A percentile compares a stretch with the other conserved stretches of the same genome.
Conservation (phyloP, 805 yeast genomes). For the Clavispora carvajalis region DNA sequence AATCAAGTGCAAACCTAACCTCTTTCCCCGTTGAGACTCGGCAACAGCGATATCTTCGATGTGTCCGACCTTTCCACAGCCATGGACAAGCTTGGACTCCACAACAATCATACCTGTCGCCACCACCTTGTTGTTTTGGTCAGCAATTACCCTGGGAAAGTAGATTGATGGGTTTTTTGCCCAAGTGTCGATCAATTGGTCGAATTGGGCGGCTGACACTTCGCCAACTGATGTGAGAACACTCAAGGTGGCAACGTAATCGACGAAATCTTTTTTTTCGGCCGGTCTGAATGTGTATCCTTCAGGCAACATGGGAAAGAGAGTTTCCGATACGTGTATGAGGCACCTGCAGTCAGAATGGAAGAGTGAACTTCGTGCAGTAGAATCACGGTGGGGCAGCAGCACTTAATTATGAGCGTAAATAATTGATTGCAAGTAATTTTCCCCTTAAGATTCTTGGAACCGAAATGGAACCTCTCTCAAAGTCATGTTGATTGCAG, state of each 20-base stretch:
- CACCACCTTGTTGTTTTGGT: constrained; percentile 50
- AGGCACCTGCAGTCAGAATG: background rate
- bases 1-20: constrained; percentile 68
- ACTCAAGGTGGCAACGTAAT: constrained; percentile 56
- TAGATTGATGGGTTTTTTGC: constrained; percentile 45
- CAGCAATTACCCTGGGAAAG: constrained; percentile 63
- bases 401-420: no score
- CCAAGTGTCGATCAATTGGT: constrained; percentile 56
- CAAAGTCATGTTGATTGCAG: no score
- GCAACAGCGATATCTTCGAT: constrained; percentile 91
- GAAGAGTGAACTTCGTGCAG: no score
- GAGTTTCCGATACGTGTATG: background rate
- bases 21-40: constrained; percentile 71
- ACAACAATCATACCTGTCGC: constrained; percentile 81
- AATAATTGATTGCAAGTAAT: no score
- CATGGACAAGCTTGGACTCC: constrained; percentile 80
- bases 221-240: constrained; percentile 83
- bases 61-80: constrained; percentile 83
- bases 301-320: constrained; percentile 39
- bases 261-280: constrained; percentile 48
- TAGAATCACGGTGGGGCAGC: no score
- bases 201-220: constrained; percentile 48
- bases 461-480: no score
- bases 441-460: no score
- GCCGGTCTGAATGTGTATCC: constrained; percentile 66